Evolutionary conservation across 139 green algal genomes (phyloP), one percentile per base, ranked within the genome.

Genomic region (Medakamo hakoo): DNA sequence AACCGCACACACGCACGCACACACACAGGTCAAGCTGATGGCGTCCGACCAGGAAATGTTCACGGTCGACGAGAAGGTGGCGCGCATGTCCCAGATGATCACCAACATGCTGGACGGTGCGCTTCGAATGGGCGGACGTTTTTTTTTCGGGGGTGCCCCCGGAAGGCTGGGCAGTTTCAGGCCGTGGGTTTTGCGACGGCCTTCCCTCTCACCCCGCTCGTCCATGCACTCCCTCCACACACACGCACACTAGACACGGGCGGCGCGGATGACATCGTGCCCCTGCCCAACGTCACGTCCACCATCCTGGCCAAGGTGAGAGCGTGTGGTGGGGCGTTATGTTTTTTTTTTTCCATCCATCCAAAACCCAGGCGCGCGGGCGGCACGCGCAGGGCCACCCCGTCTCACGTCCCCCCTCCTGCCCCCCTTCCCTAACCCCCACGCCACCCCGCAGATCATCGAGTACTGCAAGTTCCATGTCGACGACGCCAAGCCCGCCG

Each of bases 391-490:
- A n/a, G n/a, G n/a, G n/a, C n/a, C n/a, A n/a, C n/a, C n/a, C n/a
- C n/a, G n/a, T 9, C 40, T 52, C 16, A 9, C 40, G 40, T 16
- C 9, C 40, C 40, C 40, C 16, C 40, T 16, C 40, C 9, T 16
- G 16, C 40, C 40, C 40, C 9, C 40, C 40, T 16, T 21, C 40
- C 40, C 40, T 16, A 52, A 9, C 40, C 40, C 40, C 40, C 2
- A 1, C 24, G 14, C 1, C 27, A 3, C 3, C 26, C 57, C 3
- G 4, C n/a, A 76, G 65, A 87, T 99, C 4, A 95, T 99, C 32
- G 86, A 98, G 71, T 99, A 96, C 68, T 96, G 86, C 82, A 90
- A 85, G 69, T 94, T 86, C 64, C 91, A 98, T 65, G 90, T 95
- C 3, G 82, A 94, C 24, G 83, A 80, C 3, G 62, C 40, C 40